Conservation (phyloP, 2,329 filamentous ascomycete genomes). For the Sarocladiaceae sp. region DNA sequence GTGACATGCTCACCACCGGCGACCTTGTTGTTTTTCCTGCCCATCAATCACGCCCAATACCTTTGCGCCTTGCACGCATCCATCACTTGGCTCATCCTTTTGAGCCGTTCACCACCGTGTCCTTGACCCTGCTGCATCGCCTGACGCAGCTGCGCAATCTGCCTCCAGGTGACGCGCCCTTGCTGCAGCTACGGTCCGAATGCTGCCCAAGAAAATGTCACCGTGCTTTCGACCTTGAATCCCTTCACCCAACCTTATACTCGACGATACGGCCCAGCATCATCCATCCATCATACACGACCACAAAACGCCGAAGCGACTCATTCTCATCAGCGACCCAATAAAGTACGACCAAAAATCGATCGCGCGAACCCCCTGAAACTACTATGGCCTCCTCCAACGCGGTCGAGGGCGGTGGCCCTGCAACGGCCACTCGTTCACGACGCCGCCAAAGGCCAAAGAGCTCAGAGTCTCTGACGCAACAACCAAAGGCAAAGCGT, state of each 20-base stretch:
- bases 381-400: slow-evolving; percentile 6
- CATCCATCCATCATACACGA: not conserved
- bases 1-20: too few species aligned
- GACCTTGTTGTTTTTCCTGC: slow-evolving; percentile 9
- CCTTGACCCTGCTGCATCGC: not conserved
- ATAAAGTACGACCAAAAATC: too few species aligned
- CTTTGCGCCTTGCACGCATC: slow-evolving; percentile 4
- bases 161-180: slow-evolving; percentile 1
- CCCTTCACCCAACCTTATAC: slow-evolving; percentile 3
- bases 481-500: slow-evolving; percentile 59
- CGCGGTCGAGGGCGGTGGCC: slow-evolving; percentile 29
- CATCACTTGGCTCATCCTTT: not conserved
- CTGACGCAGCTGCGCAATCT: slow-evolving; percentile 3
- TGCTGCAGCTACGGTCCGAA: slow-evolving; percentile 2
- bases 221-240: slow-evolving; percentile 7
- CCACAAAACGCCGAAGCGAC: too few species aligned
- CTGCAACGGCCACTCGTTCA: slow-evolving; percentile 51
- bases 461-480: slow-evolving; percentile 46
- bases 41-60: slow-evolving; percentile 4
- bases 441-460: slow-evolving; percentile 55
- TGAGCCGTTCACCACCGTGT: slow-evolving; percentile 4
- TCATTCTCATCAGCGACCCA: too few species aligned
- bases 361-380: not conserved
- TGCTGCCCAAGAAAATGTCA: slow-evolving; percentile 9
- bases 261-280: too few species aligned